Evolutionary conservation across 1,284 basidiomycete genomes (phyloP), one percentile per base, ranked within the genome.

Genomic region (Uromyces viciae-fabae): DNA sequence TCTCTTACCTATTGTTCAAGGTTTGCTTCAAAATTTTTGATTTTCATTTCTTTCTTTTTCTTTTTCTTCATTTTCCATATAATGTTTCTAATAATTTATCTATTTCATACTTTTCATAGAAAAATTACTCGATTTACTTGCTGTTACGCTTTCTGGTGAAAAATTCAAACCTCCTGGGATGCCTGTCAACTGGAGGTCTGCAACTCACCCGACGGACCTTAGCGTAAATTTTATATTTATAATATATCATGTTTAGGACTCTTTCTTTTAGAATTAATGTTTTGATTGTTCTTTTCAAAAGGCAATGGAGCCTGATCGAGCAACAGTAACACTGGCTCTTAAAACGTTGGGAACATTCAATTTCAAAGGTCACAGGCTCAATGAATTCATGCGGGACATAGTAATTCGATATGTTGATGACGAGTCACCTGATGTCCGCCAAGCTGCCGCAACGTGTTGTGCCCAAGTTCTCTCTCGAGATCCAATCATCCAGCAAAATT

Each of bases 401-500:
- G 96, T 95, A 3, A 87, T 99, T 28, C 95, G 94, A 0, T 99
- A 97, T 85, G 89, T 98, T 33, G 96, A 99, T 84, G 92, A 98
- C 84, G 97, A 99, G 85, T 91, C 92, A 83, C 86, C 92, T 0
- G 94, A 96, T 80, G 92, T 99, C 4, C 90, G 97, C 28, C 90
- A 92, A 77, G 94, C 94, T 22, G 95, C 97, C 19, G 95, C 97
- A 1, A 86, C 94, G 75, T 96, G 95, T 0, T 98, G 95, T 85
- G 98, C 94, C 83, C 91, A 90, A 81, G 89, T 95, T 52, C 97
- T 98, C 85, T 91, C 96, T 81, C 91, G 92, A 82, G 97, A 99
- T 86, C 96, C 96, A 0, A 98, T 99, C 82, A 95, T 94, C 86
- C 94, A 93, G 84, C 95, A 98, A 87, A 92, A 94, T 25, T 97